These are phyloP conservation scores for Lagenaria siceraria DNA, from an alignment of 306 rosid genomes.

Conservation along the genomic window DNA sequence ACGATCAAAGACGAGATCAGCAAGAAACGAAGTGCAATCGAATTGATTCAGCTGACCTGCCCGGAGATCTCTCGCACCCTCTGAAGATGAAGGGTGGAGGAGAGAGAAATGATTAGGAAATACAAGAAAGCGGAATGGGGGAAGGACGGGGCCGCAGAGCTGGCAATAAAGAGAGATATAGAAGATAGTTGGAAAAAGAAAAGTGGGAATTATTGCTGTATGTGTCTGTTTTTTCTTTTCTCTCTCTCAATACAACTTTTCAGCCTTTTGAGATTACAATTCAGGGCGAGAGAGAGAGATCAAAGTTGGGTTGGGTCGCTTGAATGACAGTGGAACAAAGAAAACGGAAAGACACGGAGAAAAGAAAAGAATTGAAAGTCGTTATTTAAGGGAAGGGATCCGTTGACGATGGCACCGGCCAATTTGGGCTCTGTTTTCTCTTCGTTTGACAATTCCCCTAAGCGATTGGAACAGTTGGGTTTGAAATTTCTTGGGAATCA, in stretches of 20 bases:
- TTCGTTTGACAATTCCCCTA: background rate
- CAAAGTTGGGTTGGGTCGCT: slow-evolving; percentile 19
- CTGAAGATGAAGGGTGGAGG: slow-evolving; percentile 8
- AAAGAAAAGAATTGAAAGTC: slow-evolving; percentile 19
- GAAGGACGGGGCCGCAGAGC: slow-evolving; percentile 58
- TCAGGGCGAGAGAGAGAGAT: slow-evolving; percentile 23
- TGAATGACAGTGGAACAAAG: slow-evolving; percentile 25
- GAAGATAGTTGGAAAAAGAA: slow-evolving; percentile 29
- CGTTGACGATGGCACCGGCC: slow-evolving; percentile 45
- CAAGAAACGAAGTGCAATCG: background rate
- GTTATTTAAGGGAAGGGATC: slow-evolving; percentile 51
- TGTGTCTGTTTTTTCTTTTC: slow-evolving; percentile 11
- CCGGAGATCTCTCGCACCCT: slow-evolving; percentile 45
- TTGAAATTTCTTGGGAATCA: background rate
- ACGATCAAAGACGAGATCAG: slow-evolving; percentile 24
- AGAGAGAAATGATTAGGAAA: slow-evolving; percentile 17
- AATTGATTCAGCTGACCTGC: slow-evolving; percentile 30
- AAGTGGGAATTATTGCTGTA: slow-evolving; percentile 65
- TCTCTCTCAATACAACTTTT: slow-evolving; percentile 63
- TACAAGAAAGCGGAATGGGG: slow-evolving; percentile 13
- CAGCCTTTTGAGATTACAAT: slow-evolving; percentile 53
- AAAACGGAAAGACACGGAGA: slow-evolving; percentile 8
- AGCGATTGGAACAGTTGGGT: background rate
- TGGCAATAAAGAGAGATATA: slow-evolving; percentile 61
- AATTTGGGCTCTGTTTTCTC: slow-evolving; percentile 15